Evolutionary conservation across 1,284 basidiomycete genomes (phyloP).

Genomic region (Golubevia sp.): DNA sequence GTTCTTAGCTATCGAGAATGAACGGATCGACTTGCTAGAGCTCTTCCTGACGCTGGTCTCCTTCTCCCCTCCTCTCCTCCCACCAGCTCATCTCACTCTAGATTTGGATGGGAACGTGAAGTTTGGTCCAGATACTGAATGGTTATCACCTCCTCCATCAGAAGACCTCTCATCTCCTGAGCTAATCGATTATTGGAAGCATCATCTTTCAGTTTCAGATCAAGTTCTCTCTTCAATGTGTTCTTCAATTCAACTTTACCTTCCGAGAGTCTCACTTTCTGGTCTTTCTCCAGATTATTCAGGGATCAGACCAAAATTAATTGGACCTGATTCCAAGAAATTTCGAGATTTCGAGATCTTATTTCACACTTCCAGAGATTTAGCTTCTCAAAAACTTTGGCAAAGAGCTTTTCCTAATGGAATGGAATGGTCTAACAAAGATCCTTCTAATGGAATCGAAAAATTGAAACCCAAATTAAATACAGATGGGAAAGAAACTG

Average conservation of each 20-base stretch:
- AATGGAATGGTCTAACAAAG: background rate
- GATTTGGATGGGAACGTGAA: constrained; percentile 83
- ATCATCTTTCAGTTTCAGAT: constrained; percentile 2
- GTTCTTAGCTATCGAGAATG: background rate
- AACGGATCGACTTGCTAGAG: background rate
- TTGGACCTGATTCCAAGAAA: constrained; percentile 70
- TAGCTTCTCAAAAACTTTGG: constrained; percentile 40
- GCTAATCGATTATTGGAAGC: constrained; percentile 17
- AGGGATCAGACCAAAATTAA: constrained; percentile 87
- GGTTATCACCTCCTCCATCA: constrained; percentile 59
- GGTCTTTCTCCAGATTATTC: constrained; percentile 84
- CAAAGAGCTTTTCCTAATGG: constrained; percentile 13
- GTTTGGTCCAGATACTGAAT: constrained; percentile 93
- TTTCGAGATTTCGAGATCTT: constrained; percentile 79
- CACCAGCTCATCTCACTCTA: constrained; percentile 63
- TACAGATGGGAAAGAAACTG: no score
- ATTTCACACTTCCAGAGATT: constrained; percentile 35
- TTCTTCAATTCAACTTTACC: constrained; percentile 65
- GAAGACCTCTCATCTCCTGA: constrained; percentile 17
- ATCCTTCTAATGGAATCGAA: background rate
- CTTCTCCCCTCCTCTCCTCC: background rate
- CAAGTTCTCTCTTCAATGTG: constrained; percentile 33
- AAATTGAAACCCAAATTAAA: background rate
- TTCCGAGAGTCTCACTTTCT: constrained; percentile 72
- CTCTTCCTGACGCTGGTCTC: background rate